Conservation (phyloP, 1,284 basidiomycete genomes). For the Pholiota adiposa region DNA sequence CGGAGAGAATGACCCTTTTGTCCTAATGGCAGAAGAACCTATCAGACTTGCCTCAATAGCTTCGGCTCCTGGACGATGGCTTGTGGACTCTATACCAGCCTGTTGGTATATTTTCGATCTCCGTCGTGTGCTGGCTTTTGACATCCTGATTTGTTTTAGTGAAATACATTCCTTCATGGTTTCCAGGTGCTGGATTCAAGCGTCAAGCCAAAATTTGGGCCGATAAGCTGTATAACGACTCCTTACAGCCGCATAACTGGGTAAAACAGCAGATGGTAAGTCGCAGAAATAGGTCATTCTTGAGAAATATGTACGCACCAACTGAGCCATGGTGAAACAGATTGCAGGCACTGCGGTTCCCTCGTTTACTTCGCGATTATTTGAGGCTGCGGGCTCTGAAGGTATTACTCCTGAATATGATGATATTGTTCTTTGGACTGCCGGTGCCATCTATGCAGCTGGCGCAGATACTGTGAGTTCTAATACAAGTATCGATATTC, state of each 20-base stretch:
- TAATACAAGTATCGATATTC: background rate
- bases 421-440: slow-evolving; percentile 47
- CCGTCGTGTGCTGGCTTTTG: background rate
- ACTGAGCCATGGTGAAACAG: slow-evolving; percentile 4
- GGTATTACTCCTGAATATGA: slow-evolving; percentile 34
- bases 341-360: slow-evolving; percentile 30
- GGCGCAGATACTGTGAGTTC: slow-evolving; percentile 46
- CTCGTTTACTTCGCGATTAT: slow-evolving; percentile 42
- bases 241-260: slow-evolving; percentile 44
- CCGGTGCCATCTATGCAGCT: slow-evolving; percentile 47
- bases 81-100: slow-evolving; percentile 46
- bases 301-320: background rate
- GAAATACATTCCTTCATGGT: slow-evolving; percentile 41
- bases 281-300: background rate
- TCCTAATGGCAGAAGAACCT: slow-evolving; percentile 44
- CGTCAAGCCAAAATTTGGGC: slow-evolving; percentile 41
- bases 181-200: slow-evolving; percentile 44
- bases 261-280: slow-evolving; percentile 46
- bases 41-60: slow-evolving; percentile 45
- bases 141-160: slow-evolving; percentile 26
- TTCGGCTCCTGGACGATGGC: slow-evolving; percentile 45
- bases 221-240: slow-evolving; percentile 35
- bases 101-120: slow-evolving; percentile 33
- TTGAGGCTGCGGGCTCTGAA: slow-evolving; percentile 17
- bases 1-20: slow-evolving; percentile 40